phyloP scores from a whole-genome alignment of 139 green algal genomes.

The Chlamydomonas incerta region DNA sequence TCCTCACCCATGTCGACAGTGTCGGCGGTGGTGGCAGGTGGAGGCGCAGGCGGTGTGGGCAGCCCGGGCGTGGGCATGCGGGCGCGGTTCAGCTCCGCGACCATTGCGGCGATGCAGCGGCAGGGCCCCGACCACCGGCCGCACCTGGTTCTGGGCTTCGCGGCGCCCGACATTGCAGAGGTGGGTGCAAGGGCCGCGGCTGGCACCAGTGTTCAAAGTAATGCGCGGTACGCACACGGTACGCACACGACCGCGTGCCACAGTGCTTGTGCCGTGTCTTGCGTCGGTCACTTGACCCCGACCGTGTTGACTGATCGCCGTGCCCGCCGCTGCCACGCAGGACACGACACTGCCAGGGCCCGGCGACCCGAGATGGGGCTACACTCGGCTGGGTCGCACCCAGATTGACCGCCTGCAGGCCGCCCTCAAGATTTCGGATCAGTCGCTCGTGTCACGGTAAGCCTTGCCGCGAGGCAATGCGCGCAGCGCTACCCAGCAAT shows the following conservation, averaged over 20 bases:
- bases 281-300: too few species aligned
- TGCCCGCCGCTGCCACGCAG: background rate
- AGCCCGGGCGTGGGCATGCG: background rate
- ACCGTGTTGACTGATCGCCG: too few species aligned
- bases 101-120: background rate
- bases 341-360: conserved; percentile 13
- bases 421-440: conserved; percentile 5
- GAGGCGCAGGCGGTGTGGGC: background rate
- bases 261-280: too few species aligned
- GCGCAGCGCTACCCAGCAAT: too few species aligned
- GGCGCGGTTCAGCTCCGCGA: background rate
- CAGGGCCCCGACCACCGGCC: conserved; percentile 10
- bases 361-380: conserved; percentile 26
- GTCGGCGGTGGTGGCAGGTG: too few species aligned
- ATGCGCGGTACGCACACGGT: too few species aligned
- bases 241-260: too few species aligned
- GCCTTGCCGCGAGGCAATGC: too few species aligned
- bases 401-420: conserved; percentile 28
- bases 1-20: too few species aligned
- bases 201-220: too few species aligned
- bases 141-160: conserved; percentile 14
- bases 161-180: conserved; percentile 26
- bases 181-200: too few species aligned
- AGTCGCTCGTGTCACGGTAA: background rate
- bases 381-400: conserved; percentile 35